These are phyloP conservation scores for Dunaliella sp. DNA, from an alignment of 139 green algal species.

Conservation along the genomic window DNA sequence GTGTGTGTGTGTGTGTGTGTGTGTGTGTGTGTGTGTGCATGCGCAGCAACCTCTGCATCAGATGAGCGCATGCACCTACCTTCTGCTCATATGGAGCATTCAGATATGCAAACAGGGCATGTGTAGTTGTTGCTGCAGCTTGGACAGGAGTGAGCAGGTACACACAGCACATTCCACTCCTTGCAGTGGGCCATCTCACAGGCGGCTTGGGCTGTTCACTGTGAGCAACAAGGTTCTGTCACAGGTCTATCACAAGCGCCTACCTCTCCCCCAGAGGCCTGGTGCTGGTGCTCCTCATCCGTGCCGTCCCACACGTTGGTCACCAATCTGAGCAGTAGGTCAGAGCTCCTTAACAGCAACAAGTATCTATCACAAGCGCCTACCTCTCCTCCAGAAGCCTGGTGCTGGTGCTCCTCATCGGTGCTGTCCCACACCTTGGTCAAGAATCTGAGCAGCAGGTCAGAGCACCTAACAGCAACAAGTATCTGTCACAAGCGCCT, in stretches of 20 bases:
- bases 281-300: constrained; percentile 5
- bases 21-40: background rate
- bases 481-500: background rate
- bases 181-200: too few species aligned
- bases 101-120: too few species aligned
- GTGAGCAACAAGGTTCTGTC: too few species aligned
- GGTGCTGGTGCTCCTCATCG: background rate
- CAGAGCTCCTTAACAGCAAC: too few species aligned
- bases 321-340: background rate
- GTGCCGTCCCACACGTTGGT: constrained; percentile 42
- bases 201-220: too few species aligned
- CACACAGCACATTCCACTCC: too few species aligned
- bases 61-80: background rate
- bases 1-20: too few species aligned
- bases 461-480: too few species aligned
- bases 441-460: background rate
- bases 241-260: background rate
- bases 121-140: too few species aligned
- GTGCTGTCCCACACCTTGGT: background rate
- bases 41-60: background rate
- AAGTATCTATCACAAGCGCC: background rate
- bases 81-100: too few species aligned
- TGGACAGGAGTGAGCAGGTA: too few species aligned
- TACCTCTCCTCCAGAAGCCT: background rate
- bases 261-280: background rate